Evolutionary conservation across 331 rosid species (phyloP), one percentile per base, ranked within the genome.

Genomic region (Arachis monticola): DNA sequence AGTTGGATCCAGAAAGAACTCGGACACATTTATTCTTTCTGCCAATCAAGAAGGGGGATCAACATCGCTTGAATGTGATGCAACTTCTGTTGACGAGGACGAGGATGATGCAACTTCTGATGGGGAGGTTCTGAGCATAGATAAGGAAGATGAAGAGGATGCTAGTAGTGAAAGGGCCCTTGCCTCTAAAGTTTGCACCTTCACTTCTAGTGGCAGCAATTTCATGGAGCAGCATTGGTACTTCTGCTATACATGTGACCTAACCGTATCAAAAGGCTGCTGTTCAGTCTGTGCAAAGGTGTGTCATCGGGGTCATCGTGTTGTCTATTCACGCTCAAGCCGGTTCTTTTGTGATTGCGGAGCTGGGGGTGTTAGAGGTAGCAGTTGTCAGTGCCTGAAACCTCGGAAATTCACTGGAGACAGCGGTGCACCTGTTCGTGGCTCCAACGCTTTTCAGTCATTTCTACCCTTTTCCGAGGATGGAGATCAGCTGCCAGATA

Each of bases 221-320:
- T 92, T 92, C 90, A 95, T 92, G 99, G 99, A 95, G 76, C 99
- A 95, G 73, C 99, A 95, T 78, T 95, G 99, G 99, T 95, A 95
- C 82, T 95, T 95, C 65, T 95, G 99, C 75, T 95, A 95, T 73
- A 95, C 99, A 69, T 95, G 99, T 82, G 98, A 95, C 88, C 85
- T 95, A 76, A 92, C 98, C 10, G 91, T 90, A 70, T 92, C 99
- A 38, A 95, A 95, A 84, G 99, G 99, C 58, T 95, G 99, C 80
- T 95, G 99, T 86, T 95, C 99, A 70, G 97, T 95, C 71, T 95
- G 99, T 64, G 99, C 99, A 45, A 95, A 92, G 86, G 98, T 95
- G 72, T 95, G 99, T 78, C 99, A 95, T 77, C 97, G 90, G 60
- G 99, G 96, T 77, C 99, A 95, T 76, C 99, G 98, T 64, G 99